Percentiles rank a stretch among this genome's conserved stretches.
Evolutionary conservation across 2,329 filamentous ascomycete species (phyloP).

Genomic region (Achaetomium macrosporum): DNA sequence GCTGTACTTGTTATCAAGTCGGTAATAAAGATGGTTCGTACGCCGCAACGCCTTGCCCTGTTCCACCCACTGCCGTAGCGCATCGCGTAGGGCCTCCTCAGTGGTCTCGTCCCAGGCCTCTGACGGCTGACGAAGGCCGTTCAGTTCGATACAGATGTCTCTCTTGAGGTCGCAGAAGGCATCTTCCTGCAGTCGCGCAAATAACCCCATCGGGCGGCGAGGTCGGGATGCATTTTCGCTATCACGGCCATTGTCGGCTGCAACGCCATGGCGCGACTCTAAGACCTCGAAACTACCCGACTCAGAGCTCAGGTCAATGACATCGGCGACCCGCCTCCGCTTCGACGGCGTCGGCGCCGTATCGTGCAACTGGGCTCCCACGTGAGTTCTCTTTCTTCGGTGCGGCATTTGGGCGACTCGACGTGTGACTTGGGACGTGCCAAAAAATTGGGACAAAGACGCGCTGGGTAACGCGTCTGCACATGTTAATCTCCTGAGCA

Average conservation of each 20-base stretch:
- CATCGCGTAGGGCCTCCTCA: not conserved
- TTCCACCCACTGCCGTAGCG: constrained; percentile 7
- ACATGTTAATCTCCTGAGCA: no score
- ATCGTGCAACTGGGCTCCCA: not conserved
- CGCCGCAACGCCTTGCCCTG: constrained; percentile 9
- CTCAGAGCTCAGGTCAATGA: constrained; percentile 3
- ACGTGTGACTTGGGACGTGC: no score
- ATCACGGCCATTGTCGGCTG: not conserved
- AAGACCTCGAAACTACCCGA: not conserved
- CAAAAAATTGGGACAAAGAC: no score
- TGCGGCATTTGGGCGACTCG: not conserved
- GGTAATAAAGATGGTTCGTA: constrained; percentile 9
- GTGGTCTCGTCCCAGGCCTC: not conserved
- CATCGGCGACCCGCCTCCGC: not conserved
- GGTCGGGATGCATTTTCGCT: not conserved
- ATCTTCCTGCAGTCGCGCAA: constrained; percentile 7
- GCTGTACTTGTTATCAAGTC: constrained; percentile 9
- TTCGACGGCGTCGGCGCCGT: not conserved
- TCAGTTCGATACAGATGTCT: constrained; percentile 5
- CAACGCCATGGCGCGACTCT: not conserved
- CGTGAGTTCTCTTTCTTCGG: not conserved
- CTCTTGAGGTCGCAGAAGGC: constrained; percentile 10
- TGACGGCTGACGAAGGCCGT: not conserved
- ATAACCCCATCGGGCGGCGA: not conserved
- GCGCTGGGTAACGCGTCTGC: no score